Evolutionary conservation across 805 yeast species (phyloP), one percentile per base, ranked within the genome.

Genomic region (Maudiozyma pseudohumilis): DNA sequence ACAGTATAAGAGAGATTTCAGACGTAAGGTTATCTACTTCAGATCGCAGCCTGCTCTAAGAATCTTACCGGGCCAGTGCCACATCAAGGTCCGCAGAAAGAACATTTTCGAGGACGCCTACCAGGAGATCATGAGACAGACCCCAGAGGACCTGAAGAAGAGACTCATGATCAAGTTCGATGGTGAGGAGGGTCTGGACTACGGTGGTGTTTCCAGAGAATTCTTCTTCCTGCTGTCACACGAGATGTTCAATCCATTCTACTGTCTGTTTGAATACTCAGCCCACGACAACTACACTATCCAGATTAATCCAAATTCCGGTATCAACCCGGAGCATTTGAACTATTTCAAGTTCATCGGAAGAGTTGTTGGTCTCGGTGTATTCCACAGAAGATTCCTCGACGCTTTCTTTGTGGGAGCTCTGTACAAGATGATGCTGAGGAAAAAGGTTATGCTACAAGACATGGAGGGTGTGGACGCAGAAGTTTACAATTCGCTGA

Each of bases 401-500:
- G 99, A 92, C 62, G 97, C 97, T 0, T 92, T 92, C 73, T 92
- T 92, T 63, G 95, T 94, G 52, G 96, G 96, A 48, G 97, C 98
- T 1, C 75, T 92, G 61, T 92, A 92, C 66, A 92, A 92, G 68
- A 86, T 92, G 96, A 86, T 92, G 82, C 70, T 92, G 51, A 85
- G 78, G 57, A 92, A 92, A 64, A 87, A 87, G 68, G 95, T 92
- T 48, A 89, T 86, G 2, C 68, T 92, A 49, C 95, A 85, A 61
- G 99, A 92, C 64, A 82, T 92, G 94, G 98, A 92, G 63, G 95
- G 96, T 63, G 96, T 94, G 43, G 99, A 92, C 63, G 89, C 95
- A 18, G 97, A 92, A 57, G 87, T 89, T 65, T 86, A 86, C 66
- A 77, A 92, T 56, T 89, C 95, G 18, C 69, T 92, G 63, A 84